phyloP scores from a whole-genome alignment of 1,284 basidiomycete genomes.

The Sutorius eximius region DNA sequence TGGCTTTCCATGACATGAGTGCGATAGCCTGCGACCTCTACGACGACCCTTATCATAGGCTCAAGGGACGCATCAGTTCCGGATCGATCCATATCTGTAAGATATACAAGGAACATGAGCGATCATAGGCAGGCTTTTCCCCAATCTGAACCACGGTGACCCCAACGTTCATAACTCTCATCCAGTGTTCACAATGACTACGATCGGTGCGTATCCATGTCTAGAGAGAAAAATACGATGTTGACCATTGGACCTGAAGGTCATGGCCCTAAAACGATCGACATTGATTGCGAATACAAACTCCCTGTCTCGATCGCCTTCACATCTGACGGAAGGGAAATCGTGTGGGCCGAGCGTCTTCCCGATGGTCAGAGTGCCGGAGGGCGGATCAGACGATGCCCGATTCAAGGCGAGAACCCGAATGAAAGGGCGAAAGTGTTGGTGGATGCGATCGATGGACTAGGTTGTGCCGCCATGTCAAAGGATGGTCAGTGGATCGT shows the following conservation, averaged over 20 bases:
- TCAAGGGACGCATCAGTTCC: not conserved
- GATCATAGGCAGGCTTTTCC: too few species aligned
- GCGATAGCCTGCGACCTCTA: too few species aligned
- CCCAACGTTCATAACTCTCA: not conserved
- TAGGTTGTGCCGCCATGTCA: not conserved
- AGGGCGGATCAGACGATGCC: not conserved
- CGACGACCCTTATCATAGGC: too few species aligned
- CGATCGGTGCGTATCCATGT: not conserved
- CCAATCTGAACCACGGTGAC: not conserved
- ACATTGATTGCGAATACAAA: not conserved
- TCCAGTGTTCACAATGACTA: not conserved
- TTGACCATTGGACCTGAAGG: not conserved
- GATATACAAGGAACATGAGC: not conserved
- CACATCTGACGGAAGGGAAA: not conserved
- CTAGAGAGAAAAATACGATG: not conserved
- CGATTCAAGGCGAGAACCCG: not conserved
- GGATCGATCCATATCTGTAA: not conserved
- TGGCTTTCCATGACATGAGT: too few species aligned
- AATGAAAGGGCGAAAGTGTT: not conserved
- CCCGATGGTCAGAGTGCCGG: not conserved
- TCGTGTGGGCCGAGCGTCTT: not conserved
- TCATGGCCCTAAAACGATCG: not conserved
- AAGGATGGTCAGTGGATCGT: constrained; percentile 10
- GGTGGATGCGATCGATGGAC: not conserved
- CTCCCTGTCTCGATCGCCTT: not conserved